These are phyloP conservation scores for Parsonsia alboflavescens DNA, from an alignment of 257 asterid species.

Conservation along the genomic window DNA sequence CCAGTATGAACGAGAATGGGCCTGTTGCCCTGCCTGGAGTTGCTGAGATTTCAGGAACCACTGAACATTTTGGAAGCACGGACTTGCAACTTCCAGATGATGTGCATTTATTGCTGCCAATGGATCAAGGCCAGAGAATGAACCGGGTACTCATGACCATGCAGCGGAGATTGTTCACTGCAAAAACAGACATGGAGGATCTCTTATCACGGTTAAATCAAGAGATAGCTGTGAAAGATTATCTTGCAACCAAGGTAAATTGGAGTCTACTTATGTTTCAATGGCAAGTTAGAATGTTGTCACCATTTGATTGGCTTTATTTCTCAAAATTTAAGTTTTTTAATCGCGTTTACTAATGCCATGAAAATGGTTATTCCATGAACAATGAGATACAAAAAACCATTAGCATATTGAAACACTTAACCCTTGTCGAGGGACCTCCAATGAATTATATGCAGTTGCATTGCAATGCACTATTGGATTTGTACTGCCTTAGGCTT, in stretches of 20 bases:
- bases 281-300: background rate
- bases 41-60: conserved; percentile 39
- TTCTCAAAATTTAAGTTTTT: background rate
- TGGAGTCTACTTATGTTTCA: background rate
- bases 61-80: conserved; percentile 34
- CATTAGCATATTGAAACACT: background rate
- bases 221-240: conserved; percentile 89
- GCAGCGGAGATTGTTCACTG: conserved; percentile 72
- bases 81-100: conserved; percentile 61
- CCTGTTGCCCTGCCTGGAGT: conserved; percentile 38
- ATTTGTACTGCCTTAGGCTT: background rate
- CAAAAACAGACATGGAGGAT: conserved; percentile 99
- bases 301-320: background rate
- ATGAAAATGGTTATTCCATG: background rate
- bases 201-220: conserved; percentile 91
- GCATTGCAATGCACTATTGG: background rate
- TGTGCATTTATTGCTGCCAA: conserved; percentile 62
- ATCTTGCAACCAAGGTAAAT: conserved; percentile 82
- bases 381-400: background rate
- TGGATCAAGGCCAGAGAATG: conserved; percentile 82
- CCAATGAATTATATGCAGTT: background rate
- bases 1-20: conserved; percentile 47
- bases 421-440: background rate
- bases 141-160: conserved; percentile 57
- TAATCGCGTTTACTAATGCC: background rate